A percentile compares a stretch with the other conserved stretches of the same genome.
These are phyloP conservation scores for Wickerhamomyces hampshirensis DNA, from an alignment of 805 yeast species.

Conservation along the genomic window DNA sequence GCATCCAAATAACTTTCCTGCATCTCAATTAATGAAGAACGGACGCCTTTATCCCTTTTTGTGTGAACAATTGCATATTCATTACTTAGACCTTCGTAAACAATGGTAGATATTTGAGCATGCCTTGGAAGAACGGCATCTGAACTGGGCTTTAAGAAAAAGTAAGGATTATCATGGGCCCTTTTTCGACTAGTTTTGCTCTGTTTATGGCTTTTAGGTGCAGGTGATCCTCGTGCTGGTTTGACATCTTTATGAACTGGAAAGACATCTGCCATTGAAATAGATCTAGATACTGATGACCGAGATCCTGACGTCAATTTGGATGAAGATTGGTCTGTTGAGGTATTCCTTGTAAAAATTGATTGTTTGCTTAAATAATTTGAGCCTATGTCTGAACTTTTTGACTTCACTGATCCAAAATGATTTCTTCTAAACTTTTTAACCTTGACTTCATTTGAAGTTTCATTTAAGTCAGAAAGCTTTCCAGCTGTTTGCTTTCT, in stretches of 20 bases:
- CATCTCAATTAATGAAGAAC: too few relatives aligned
- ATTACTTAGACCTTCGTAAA: conserved; percentile 17
- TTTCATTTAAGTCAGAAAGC: too few relatives aligned
- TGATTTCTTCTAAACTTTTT: conserved; percentile 5
- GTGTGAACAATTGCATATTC: conserved; percentile 15
- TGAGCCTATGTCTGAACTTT: background rate
- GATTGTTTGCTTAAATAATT: too few relatives aligned
- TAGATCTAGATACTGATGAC: too few relatives aligned
- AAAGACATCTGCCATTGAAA: too few relatives aligned
- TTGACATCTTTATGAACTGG: too few relatives aligned
- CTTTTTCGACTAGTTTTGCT: background rate
- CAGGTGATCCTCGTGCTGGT: too few relatives aligned
- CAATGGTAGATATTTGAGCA: conserved; percentile 15
- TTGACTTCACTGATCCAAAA: conserved; percentile 1
- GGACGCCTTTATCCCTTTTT: conserved; percentile 2
- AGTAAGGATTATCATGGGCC: conserved; percentile 2
- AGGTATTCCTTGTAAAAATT: background rate
- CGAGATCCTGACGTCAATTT: too few relatives aligned
- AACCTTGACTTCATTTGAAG: background rate
- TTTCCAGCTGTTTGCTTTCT: too few relatives aligned
- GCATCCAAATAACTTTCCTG: background rate
- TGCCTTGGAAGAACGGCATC: conserved; percentile 14
- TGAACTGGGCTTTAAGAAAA: conserved; percentile 9
- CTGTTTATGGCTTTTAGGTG: too few relatives aligned
- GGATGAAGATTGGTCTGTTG: background rate